Base-by-base conservation (phyloP, 192 early-diverging fungal genomes). In the Backusella westeae region DNA sequence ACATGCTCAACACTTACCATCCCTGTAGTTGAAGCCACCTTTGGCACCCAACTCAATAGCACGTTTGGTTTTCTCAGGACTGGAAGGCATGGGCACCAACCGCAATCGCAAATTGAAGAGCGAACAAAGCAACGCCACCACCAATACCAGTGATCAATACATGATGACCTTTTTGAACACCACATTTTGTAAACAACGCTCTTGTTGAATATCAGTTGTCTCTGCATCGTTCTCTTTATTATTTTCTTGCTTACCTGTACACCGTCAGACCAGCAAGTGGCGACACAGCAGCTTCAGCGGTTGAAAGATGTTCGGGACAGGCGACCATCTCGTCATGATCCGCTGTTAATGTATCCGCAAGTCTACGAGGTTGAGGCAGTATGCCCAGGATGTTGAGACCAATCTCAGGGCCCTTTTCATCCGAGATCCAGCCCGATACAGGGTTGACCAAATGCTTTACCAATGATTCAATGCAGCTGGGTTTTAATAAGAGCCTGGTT, bases 81-180 rank as follows among this genome's bases (percentile, higher is more conserved):
- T 83, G 9, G 88, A 89, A 34, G 89, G 91, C 93, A 52, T 90
- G 83, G 6, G 91, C 92, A 9, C 93, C 93, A 7, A 78, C 81
- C 15, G 90, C 87, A 10, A 93, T 81, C 21, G 85, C 85, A 80
- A 94, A 92, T 67, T 90, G 85, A 38, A 94, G 68, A 15, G 90
- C 91, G 75, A 88, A 84, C 14, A 93, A 73, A 0, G 92, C 92
- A 56, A 92, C 90, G 35, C 92, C 93, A 65, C 93, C 93, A 29
- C 92, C 92, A 81, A 94, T 93, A 49, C 92, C 93, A 35, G 92
- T 87, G 34, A 93, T 86, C 0, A 93, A 76, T 6, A 93, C 90
- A 49, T 84, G 84, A 9, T 87, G 77, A 2, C 87, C 90, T 6
- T 79, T 59, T 34, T 75, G 56, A 32, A 90, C 84, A 34, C 85